Conservation (phyloP, 495 filamentous ascomycete genomes). For the Viridothelium virens region DNA sequence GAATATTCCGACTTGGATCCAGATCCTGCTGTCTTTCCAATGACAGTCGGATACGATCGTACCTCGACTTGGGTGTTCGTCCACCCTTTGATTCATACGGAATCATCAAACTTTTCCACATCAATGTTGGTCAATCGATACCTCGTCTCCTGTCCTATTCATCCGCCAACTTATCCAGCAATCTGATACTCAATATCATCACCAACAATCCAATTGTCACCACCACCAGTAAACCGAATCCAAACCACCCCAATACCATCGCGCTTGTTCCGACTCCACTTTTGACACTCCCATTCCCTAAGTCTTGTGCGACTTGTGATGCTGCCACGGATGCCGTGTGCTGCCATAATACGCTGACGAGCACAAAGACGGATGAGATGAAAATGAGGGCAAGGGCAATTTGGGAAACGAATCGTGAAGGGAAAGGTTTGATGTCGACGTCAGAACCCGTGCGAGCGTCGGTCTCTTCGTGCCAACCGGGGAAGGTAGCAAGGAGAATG, state of each 20-base stretch:
- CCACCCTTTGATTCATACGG: not conserved
- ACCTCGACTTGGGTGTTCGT: not conserved
- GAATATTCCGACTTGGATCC: not conserved
- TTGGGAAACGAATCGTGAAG: conserved; percentile 63
- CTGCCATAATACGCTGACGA: conserved; percentile 66
- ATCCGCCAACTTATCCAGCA: conserved; percentile 47
- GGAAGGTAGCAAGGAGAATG: conserved; percentile 69
- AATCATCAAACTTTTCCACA: not conserved
- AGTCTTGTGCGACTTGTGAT: conserved; percentile 82
- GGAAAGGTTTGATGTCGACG: conserved; percentile 72
- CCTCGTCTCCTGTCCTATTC: conserved; percentile 20
- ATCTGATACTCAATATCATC: conserved; percentile 85
- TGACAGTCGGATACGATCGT: not conserved
- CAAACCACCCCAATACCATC: conserved; percentile 97
- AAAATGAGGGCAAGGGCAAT: conserved; percentile 72
- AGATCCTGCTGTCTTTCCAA: not conserved
- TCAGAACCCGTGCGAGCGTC: conserved; percentile 54
- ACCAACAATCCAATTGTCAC: conserved; percentile 90
- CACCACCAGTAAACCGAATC: conserved; percentile 82
- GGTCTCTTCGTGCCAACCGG: conserved; percentile 70
- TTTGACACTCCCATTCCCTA: conserved; percentile 87
- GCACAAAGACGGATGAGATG: conserved; percentile 67
- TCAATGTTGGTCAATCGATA: not conserved
- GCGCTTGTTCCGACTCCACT: conserved; percentile 84
- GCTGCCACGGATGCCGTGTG: conserved; percentile 94